Conservation (phyloP, 2,329 filamentous ascomycete genomes). For the Nemania serpens region DNA sequence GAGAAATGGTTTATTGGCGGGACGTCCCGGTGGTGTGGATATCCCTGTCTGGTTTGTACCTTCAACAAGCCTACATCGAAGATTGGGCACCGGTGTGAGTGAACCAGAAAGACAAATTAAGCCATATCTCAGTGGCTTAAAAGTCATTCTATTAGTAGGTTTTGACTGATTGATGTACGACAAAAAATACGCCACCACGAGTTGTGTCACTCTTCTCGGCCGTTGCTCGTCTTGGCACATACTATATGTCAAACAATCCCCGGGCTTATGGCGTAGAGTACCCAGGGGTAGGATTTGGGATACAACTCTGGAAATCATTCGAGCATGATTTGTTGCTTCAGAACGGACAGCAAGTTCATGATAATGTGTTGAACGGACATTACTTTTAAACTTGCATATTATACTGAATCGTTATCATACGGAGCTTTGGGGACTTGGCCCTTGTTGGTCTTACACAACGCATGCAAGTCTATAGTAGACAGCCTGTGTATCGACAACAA, state of each 20-base stretch:
- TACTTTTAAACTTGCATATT: background rate
- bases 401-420: background rate
- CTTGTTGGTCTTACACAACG: background rate
- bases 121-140: background rate
- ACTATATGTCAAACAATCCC: background rate
- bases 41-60: slow-evolving; percentile 23
- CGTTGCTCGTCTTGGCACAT: background rate
- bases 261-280: too few relatives aligned
- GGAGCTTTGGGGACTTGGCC: background rate
- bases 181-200: background rate
- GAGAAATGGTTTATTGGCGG: slow-evolving; percentile 30
- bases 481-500: background rate
- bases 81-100: background rate
- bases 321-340: slow-evolving; percentile 3
- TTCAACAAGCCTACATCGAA: background rate
- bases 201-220: slow-evolving; percentile 1
- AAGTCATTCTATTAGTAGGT: background rate
- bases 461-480: background rate
- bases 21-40: slow-evolving; percentile 32
- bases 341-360: background rate
- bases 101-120: background rate
- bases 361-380: background rate
- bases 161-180: background rate
- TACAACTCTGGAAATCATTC: background rate
- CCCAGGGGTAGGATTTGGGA: background rate